Base-by-base conservation (phyloP, 306 rosid genomes). In the Hippophae rhamnoides region DNA sequence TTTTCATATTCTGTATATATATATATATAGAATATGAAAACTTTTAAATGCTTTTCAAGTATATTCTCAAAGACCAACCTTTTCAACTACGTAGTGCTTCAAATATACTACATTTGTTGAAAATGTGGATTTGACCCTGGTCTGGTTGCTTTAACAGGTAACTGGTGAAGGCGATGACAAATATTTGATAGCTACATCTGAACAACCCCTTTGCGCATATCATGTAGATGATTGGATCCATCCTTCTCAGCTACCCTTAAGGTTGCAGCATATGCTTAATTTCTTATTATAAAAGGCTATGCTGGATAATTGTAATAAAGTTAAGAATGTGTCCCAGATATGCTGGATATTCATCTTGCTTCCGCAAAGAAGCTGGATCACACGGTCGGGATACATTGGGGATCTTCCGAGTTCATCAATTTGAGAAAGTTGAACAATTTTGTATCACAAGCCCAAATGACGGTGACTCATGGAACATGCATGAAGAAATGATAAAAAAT, bases 91-190 rank as follows among this genome's bases (percentile, higher is more conserved):
- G 4, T 2, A 31, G 38, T 31, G 38, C 38, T 31, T 31, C 38
- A 31, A 31, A 31, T 31, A 31, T 31, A 31, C 38, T 31, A 46
- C 50, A 10, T 13, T 46, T 8, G 50, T 46, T 13, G 7, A 8
- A 48, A 8, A 54, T 14, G 13, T 50, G 67, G 13, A 57, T 52
- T 44, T 65, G 31, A 61, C 27, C 23, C 38, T 14, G 65, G 18
- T 41, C 27, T 56, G 14, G 7, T 66, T 51, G 67, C 47, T 72
- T 52, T 26, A 43, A 61, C 58, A 89, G 97, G 95, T 89, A 56
- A 86, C 97, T n/a, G 99, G 99, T 43, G 99, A 93, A 69, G 99
- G 96, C 44, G 99, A 93, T 64, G 97, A 93, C 79, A 93, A 93
- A 64, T 93, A 88, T 78, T 77, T 93, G 75, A 93, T 88, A 76